Evolutionary conservation across 2,329 filamentous ascomycete genomes (phyloP), one percentile per base, ranked within the genome.

Genomic region (Penicillium sp.): DNA sequence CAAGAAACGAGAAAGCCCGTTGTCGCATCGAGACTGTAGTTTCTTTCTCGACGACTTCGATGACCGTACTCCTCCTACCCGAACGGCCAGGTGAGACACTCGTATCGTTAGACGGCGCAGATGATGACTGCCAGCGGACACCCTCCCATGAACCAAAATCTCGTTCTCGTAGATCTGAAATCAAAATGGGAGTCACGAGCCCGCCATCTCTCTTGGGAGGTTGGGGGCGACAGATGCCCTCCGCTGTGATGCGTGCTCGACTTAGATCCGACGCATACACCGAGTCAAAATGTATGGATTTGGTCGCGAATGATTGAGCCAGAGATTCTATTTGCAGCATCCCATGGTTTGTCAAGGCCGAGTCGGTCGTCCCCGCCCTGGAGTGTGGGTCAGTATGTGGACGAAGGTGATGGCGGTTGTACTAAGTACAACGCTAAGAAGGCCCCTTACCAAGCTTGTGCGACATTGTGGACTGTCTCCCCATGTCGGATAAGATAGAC

Each of bases 381-480:
- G 30, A 49, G 24, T 53, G 4, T 19, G 45, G 42, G 24, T 57
- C 38, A 56, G 53, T 19, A 28, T 38, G 15, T 15, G 9, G 7
- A 42, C 13, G 24, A 26, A 28, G 22, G 12, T n/a, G 22, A 40
- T 53, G n/a, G 17, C n/a, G 38, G 24, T 30, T n/a, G n/a, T n/a
- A n/a, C n/a, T n/a, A n/a, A 19, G 22, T 33, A 15, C 24, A 47
- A 37, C 13, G 35, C 19, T 7, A 12, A 24, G 6, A 26, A 2
- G 42, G 28, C 30, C 63, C 62, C 85, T 71, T 82, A 91, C 89
- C 91, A 93, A 62, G 91, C 79, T 58, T 88, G 86, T 44, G 89
- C 90, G 61, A 95, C 89, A 76, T 97, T 97, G 79, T 97, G 91
- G 67, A 96, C 91, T 17, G 92, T 94, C 80, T 97, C 93, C 73